Percentiles rank a stretch among this genome's conserved stretches.
These are phyloP conservation scores for Colletotrichum scovillei DNA, from an alignment of 2,329 filamentous ascomycete species.

Conservation along the genomic window DNA sequence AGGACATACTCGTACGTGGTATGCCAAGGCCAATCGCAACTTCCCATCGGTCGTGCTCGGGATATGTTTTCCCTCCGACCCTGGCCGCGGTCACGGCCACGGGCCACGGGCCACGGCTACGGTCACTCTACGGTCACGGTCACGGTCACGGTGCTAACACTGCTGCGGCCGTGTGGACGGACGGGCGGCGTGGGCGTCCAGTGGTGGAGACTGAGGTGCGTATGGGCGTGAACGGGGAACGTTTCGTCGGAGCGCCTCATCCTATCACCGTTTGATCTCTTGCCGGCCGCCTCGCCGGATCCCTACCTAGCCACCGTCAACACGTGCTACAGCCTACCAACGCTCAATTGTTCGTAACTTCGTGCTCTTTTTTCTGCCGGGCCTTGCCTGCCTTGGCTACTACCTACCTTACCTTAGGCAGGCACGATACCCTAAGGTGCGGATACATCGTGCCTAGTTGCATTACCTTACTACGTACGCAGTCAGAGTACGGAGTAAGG, in stretches of 20 bases:
- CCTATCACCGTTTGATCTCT: conserved; percentile 6
- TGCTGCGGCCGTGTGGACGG: too few species aligned
- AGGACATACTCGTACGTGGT: too few species aligned
- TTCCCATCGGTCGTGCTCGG: conserved; percentile 3
- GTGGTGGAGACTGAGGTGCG: too few species aligned
- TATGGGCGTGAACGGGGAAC: neutral
- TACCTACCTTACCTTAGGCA: too few species aligned
- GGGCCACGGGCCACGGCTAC: neutral
- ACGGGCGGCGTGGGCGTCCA: too few species aligned
- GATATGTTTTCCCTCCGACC: neutral
- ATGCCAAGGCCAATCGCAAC: neutral
- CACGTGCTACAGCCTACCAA: too few species aligned
- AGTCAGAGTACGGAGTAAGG: too few species aligned
- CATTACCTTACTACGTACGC: neutral
- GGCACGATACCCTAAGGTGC: too few species aligned
- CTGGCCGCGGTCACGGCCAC: neutral
- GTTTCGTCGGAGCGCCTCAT: conserved; percentile 16
- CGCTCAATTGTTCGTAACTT: neutral
- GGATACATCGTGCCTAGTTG: neutral
- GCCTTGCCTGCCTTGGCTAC: neutral
- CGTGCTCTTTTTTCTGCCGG: neutral
- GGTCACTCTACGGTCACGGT: neutral
- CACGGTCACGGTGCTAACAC: too few species aligned
- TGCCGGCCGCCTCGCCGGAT: neutral
- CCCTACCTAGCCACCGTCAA: neutral